Conservation (phyloP, 805 yeast species). For the Barnettozyma vustinii region DNA sequence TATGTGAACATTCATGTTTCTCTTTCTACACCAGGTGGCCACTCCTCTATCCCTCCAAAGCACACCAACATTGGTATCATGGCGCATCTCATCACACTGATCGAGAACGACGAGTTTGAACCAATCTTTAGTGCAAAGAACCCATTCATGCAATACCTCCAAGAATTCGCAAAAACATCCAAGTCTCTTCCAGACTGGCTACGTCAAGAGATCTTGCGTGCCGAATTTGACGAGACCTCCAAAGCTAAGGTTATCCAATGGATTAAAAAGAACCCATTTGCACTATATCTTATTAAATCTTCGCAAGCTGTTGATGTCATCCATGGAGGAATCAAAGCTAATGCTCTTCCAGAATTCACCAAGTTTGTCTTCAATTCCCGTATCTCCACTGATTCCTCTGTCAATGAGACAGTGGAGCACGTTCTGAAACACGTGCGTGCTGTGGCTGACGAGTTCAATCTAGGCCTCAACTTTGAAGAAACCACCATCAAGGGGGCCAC, state of each 20-base stretch:
- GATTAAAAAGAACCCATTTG: conserved; percentile 11
- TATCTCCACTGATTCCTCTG: conserved; percentile 50
- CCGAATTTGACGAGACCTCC: conserved; percentile 31
- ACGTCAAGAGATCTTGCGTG: conserved; percentile 30
- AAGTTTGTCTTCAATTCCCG: conserved; percentile 56
- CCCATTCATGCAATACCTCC: conserved; percentile 53
- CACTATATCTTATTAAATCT: conserved; percentile 16
- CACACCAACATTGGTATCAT: conserved; percentile 77
- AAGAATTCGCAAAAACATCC: conserved; percentile 52
- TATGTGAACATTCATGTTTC: conserved; percentile 35
- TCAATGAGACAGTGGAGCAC: conserved; percentile 30
- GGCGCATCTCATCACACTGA: conserved; percentile 46
- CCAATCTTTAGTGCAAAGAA: conserved; percentile 46
- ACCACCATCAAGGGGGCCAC: conserved; percentile 17
- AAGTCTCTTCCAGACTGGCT: conserved; percentile 22
- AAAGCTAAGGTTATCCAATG: conserved; percentile 31
- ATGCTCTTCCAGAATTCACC: conserved; percentile 63
- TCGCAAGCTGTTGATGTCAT: conserved; percentile 31
- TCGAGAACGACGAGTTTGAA: conserved; percentile 49
- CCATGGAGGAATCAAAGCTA: conserved; percentile 68
- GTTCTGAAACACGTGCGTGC: conserved; percentile 12
- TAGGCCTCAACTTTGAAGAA: conserved; percentile 18
- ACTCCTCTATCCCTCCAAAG: conserved; percentile 74
- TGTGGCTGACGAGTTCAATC: conserved; percentile 18
- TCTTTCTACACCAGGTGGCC: conserved; percentile 68